Conservation (phyloP, 805 yeast genomes). For the Candida maltosa region DNA sequence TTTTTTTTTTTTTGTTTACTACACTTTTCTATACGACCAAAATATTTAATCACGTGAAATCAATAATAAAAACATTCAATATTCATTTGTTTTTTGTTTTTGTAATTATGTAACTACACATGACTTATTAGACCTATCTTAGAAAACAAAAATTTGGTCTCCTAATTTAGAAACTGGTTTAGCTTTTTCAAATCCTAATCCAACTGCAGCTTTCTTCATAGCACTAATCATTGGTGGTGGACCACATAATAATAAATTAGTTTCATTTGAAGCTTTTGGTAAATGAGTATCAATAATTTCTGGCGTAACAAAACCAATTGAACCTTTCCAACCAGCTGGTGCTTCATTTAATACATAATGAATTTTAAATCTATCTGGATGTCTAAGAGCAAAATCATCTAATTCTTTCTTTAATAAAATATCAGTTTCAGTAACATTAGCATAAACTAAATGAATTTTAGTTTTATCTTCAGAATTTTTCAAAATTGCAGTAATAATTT, state of each 20-base stretch:
- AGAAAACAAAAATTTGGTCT: conserved; percentile 87
- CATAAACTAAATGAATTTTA: conserved; percentile 70
- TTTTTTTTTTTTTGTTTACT: no score
- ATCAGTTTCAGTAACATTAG: conserved; percentile 77
- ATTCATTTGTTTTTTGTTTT: no score
- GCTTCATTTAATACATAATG: conserved; percentile 76
- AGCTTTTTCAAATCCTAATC: conserved; percentile 78
- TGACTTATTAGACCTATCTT: no score
- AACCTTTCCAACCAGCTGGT: conserved; percentile 71
- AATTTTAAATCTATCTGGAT: conserved; percentile 59
- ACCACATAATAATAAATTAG: conserved; percentile 82
- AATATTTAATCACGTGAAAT: no score
- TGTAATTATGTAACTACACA: no score
- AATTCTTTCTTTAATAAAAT: conserved; percentile 78
- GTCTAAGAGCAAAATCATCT: conserved; percentile 55
- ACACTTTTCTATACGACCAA: no score
- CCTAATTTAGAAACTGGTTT: conserved; percentile 86
- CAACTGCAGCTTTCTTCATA: conserved; percentile 72
- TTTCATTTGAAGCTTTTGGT: conserved; percentile 57
- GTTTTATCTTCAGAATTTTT: conserved; percentile 77
- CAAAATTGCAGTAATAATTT: conserved; percentile 79
- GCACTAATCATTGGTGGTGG: conserved; percentile 91
- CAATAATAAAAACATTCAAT: no score
- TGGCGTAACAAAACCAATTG: conserved; percentile 74
- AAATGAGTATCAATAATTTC: conserved; percentile 64